Conservation (phyloP, 1,284 basidiomycete genomes). For the Mycena sp. region DNA sequence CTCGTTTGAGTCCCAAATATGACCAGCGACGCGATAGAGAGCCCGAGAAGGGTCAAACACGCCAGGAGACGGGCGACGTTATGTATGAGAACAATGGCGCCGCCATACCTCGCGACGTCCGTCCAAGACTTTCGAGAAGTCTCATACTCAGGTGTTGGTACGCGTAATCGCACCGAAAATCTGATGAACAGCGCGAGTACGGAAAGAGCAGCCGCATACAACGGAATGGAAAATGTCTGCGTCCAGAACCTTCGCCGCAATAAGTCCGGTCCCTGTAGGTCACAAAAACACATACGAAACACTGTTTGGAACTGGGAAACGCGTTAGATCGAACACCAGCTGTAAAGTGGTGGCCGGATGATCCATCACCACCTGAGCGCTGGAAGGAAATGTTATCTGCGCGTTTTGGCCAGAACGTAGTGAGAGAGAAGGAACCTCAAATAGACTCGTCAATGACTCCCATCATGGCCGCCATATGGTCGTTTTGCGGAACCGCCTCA, state of each 20-base stretch:
- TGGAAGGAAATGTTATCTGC: too few species aligned
- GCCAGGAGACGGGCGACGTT: slow-evolving; percentile 22
- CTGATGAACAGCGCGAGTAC: background rate
- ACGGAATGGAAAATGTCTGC: slow-evolving; percentile 5
- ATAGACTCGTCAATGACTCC: too few species aligned
- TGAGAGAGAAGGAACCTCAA: too few species aligned
- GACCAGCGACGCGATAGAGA: slow-evolving; percentile 19
- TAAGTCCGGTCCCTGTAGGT: background rate
- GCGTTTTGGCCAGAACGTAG: too few species aligned
- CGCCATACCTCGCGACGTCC: slow-evolving; percentile 17
- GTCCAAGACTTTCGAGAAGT: slow-evolving; percentile 11
- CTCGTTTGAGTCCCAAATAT: slow-evolving; percentile 15
- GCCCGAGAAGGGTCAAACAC: slow-evolving; percentile 18
- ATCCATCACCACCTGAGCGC: too few species aligned
- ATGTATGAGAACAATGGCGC: slow-evolving; percentile 28
- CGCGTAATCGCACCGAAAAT: background rate
- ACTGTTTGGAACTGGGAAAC: too few species aligned
- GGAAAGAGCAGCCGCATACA: slow-evolving; percentile 10
- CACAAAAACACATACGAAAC: too few species aligned
- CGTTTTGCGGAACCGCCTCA: too few species aligned
- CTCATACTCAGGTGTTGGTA: background rate
- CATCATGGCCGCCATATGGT: too few species aligned
- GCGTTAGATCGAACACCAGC: too few species aligned
- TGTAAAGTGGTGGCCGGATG: too few species aligned
- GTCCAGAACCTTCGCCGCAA: slow-evolving; percentile 2